Evolutionary conservation across 768 basidiomycete species (phyloP).

Genomic region (Leccinum fibrillosum): DNA sequence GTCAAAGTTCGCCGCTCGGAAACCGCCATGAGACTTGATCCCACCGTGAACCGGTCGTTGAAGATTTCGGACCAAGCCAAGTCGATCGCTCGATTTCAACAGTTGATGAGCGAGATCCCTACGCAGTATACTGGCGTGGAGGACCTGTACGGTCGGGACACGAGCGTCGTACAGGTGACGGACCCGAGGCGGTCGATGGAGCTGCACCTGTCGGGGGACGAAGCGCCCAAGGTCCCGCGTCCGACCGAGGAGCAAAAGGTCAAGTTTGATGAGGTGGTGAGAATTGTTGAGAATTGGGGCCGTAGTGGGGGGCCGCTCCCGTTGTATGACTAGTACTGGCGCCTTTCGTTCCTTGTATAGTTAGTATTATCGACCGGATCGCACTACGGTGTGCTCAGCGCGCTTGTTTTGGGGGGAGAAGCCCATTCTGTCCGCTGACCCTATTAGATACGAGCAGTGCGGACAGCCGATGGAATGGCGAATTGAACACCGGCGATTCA

Average conservation of each 20-base stretch:
- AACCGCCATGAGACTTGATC: slow-evolving; percentile 45
- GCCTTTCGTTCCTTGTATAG: background rate
- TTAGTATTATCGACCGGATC: background rate
- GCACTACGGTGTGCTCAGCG: background rate
- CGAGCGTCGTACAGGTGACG: slow-evolving; percentile 56
- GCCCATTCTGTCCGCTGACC: background rate
- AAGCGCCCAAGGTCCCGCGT: slow-evolving; percentile 48
- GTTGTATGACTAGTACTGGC: background rate
- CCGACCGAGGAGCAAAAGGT: slow-evolving; percentile 59
- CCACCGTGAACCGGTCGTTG: slow-evolving; percentile 43
- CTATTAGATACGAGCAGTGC: background rate
- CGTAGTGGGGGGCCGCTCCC: background rate
- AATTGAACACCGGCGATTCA: background rate
- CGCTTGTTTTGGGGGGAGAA: background rate
- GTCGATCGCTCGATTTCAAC: slow-evolving; percentile 40
- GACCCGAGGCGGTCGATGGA: background rate
- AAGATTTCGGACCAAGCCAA: slow-evolving; percentile 10
- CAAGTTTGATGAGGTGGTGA: slow-evolving; percentile 64
- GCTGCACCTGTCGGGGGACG: slow-evolving; percentile 43
- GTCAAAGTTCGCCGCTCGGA: slow-evolving; percentile 42
- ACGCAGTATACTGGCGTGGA: slow-evolving; percentile 45
- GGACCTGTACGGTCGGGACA: slow-evolving; percentile 70
- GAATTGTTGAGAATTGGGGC: slow-evolving; percentile 56
- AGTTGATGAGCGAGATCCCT: slow-evolving; percentile 51
- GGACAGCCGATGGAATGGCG: background rate